These are phyloP conservation scores for Boletus coccyginus DNA, from an alignment of 768 basidiomycete species.

Conservation along the genomic window DNA sequence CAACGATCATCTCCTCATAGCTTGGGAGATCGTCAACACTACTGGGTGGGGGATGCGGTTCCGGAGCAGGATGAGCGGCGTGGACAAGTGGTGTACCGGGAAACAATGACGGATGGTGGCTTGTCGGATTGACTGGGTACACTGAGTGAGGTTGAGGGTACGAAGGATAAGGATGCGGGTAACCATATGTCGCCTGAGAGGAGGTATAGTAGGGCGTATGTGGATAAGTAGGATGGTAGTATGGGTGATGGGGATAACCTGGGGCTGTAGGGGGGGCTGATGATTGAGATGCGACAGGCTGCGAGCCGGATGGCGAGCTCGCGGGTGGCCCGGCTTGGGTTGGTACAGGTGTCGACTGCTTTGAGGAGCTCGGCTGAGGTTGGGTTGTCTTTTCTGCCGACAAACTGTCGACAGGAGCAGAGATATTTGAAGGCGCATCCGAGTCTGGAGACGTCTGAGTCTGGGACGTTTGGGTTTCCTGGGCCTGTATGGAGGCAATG, in stretches of 20 bases:
- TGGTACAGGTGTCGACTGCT: slow-evolving; percentile 19
- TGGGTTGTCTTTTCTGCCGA: slow-evolving; percentile 14
- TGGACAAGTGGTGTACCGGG: slow-evolving; percentile 36
- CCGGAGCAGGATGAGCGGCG: slow-evolving; percentile 31
- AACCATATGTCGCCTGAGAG: slow-evolving; percentile 35
- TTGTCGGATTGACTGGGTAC: slow-evolving; percentile 29
- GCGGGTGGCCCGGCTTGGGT: slow-evolving; percentile 23
- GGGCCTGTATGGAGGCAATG: slow-evolving; percentile 49
- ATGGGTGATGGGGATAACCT: slow-evolving; percentile 53
- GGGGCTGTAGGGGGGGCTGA: slow-evolving; percentile 21
- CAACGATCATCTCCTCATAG: slow-evolving; percentile 91
- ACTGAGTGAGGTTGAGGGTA: slow-evolving; percentile 32
- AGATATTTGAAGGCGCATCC: slow-evolving; percentile 11
- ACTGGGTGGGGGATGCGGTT: slow-evolving; percentile 22
- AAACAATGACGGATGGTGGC: slow-evolving; percentile 31
- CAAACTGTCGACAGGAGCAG: slow-evolving; percentile 9
- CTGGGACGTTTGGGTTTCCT: slow-evolving; percentile 25
- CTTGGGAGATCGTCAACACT: slow-evolving; percentile 64
- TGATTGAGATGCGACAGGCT: slow-evolving; percentile 18
- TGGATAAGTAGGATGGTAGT: slow-evolving; percentile 58
- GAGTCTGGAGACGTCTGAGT: slow-evolving; percentile 10
- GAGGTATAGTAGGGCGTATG: slow-evolving; percentile 65
- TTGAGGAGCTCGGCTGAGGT: slow-evolving; percentile 18
- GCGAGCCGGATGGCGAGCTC: slow-evolving; percentile 16
- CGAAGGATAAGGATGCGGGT: slow-evolving; percentile 32